Base-by-base conservation (phyloP, 768 basidiomycete species). In the Amanita phalloides region DNA sequence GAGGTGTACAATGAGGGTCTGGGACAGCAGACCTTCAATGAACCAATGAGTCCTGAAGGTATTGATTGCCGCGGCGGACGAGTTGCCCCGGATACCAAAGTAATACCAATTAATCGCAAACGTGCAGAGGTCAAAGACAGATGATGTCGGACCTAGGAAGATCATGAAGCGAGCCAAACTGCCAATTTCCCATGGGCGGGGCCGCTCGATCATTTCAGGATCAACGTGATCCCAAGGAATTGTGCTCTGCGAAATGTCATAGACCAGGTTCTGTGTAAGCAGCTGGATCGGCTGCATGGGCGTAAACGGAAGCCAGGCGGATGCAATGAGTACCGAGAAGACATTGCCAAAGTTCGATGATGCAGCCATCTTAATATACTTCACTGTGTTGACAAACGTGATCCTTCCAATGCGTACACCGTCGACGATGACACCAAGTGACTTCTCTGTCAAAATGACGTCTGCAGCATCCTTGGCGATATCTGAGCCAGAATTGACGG, bases 151-250 rank as follows among this genome's bases (percentile, higher is more conserved):
- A 6, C 66, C 68, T 3, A 68, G 2, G 49, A 61, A 69, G 26
- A 68, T 28, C 66, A 68, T 68, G 59, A 68, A 69, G 14, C 61
- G 60, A 30, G 64, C 21, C 39, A 68, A 67, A n/a, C 68, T 68
- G 55, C 58, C 57, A 20, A 66, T 68, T 49, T 58, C 59, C 66
- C 60, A 64, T 33, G 60, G 57, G 53, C 47, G 68, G 10, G 66
- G 66, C 21, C 43, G 38, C 51, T 60, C 61, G 9, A 68, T 61
- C 55, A 65, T 67, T 55, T 68, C 68, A 0, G 65, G 64, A 49
- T 68, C 68, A 49, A 68, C 68, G 11, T 69, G 69, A 49, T 68
- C 66, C 68, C 66, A 68, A 36, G 68, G 66, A 50, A 68, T 68
- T 0, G 66, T 66, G 20, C 56, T 66, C 10, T 68, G 66, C 25